phyloP scores from a whole-genome alignment of 2,329 filamentous ascomycete species.

The Phoma herbarum region DNA sequence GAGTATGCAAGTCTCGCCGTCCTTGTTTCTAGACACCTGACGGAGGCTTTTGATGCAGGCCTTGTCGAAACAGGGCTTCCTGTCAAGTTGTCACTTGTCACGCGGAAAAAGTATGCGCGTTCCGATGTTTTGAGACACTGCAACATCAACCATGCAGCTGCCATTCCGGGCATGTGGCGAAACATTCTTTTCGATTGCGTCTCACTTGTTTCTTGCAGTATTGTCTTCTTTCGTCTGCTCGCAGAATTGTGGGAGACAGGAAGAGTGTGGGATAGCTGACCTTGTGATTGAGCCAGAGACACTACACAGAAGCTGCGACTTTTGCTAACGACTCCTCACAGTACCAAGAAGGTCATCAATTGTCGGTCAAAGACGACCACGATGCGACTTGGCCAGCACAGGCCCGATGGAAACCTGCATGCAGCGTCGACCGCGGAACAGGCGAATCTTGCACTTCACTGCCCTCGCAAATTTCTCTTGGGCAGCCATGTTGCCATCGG shows the following conservation, averaged over 20 bases:
- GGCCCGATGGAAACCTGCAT: slow-evolving; percentile 4
- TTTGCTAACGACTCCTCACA: background rate
- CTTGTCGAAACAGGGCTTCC: slow-evolving; percentile 8
- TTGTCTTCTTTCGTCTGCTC: background rate
- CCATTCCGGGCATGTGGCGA: background rate
- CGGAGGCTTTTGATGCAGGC: slow-evolving; percentile 18
- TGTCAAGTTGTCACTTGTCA: slow-evolving; percentile 29
- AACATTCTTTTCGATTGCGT: background rate
- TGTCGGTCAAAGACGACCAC: slow-evolving; percentile 4
- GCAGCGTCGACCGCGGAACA: background rate
- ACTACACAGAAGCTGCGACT: background rate
- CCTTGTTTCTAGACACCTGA: slow-evolving; percentile 5
- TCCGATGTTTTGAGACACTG: slow-evolving; percentile 13
- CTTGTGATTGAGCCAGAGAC: background rate
- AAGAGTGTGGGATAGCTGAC: background rate
- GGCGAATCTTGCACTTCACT: background rate
- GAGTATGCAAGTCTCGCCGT: slow-evolving; percentile 13
- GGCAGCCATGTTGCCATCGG: background rate
- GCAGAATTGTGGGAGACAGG: background rate
- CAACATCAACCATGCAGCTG: background rate
- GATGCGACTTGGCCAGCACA: background rate
- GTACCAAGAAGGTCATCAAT: background rate
- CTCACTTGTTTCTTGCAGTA: background rate
- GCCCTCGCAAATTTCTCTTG: too few relatives aligned
- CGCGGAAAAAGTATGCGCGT: slow-evolving; percentile 13